Evolutionary conservation across 179 eudicot species (phyloP).

Genomic region (Beta corolliflora): DNA sequence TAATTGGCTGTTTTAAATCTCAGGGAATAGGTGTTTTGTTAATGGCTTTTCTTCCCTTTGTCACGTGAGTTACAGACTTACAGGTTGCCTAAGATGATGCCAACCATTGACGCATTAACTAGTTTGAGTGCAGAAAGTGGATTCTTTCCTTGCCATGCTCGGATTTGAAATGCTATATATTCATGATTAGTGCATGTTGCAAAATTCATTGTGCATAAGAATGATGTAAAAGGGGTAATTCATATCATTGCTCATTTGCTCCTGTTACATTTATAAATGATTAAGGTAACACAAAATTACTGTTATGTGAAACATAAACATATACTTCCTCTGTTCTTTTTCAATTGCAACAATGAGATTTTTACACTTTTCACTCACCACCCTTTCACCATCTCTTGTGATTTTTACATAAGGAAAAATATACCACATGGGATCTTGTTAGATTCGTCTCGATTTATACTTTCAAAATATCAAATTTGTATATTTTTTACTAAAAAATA

Average conservation of each 20-base stretch:
- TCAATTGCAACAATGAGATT: no score
- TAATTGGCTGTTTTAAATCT: constrained; percentile 20
- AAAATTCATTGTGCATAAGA: neutral
- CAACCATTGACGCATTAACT: constrained; percentile 15
- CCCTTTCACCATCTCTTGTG: no score
- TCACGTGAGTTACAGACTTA: constrained; percentile 39
- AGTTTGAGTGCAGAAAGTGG: constrained; percentile 15
- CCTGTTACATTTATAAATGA: no score
- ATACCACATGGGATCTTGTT: no score
- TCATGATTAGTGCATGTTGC: neutral
- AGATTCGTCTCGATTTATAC: no score
- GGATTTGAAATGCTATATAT: constrained; percentile 7
- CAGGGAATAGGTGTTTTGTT: neutral
- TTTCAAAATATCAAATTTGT: no score
- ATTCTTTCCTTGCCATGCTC: constrained; percentile 23
- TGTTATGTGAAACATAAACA: no score
- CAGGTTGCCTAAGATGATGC: constrained; percentile 31
- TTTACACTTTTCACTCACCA: no score
- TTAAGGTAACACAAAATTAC: no score
- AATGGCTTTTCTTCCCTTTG: neutral
- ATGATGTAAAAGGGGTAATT: neutral
- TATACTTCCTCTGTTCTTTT: no score
- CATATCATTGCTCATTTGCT: neutral
- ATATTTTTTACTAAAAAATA: no score
- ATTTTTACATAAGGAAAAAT: no score